Conservation (phyloP, 768 basidiomycete genomes). For the Suillus lakei region DNA sequence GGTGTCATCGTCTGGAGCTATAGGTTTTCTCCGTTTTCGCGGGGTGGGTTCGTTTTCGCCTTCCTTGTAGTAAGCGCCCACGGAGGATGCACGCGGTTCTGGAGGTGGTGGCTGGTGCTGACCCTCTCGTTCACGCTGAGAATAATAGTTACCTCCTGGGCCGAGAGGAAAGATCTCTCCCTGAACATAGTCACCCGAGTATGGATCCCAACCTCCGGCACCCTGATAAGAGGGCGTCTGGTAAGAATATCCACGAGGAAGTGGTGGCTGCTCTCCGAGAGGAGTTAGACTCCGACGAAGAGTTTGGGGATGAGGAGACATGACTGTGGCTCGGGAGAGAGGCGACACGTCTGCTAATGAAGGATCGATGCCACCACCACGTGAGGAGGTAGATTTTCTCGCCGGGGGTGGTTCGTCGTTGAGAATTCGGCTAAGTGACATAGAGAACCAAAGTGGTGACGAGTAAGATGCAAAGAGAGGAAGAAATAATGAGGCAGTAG, state of each 20-base stretch:
- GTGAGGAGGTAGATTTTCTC: constrained; percentile 27
- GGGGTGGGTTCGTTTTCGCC: constrained; percentile 35
- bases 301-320: constrained; percentile 25
- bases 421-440: constrained; percentile 82
- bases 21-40: constrained; percentile 56
- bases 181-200: constrained; percentile 42
- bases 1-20: constrained; percentile 50
- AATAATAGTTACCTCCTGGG: constrained; percentile 42
- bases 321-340: constrained; percentile 17
- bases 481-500: constrained; percentile 17
- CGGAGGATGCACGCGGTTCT: constrained; percentile 24
- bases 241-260: constrained; percentile 38
- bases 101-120: constrained; percentile 17
- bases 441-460: constrained; percentile 33
- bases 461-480: constrained; percentile 11
- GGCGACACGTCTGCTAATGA: constrained; percentile 29
- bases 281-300: constrained; percentile 35
- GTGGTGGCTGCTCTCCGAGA: constrained; percentile 36
- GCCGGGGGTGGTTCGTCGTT: constrained; percentile 69
- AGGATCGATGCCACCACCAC: constrained; percentile 27
- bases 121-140: constrained; percentile 27
- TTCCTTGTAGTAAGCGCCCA: constrained; percentile 36
- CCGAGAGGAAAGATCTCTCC: constrained; percentile 42
- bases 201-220: constrained; percentile 44
- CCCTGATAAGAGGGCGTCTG: constrained; percentile 45